Base-by-base conservation (phyloP, 148 eudicot genomes). In the Chenopodium berlandieri region DNA sequence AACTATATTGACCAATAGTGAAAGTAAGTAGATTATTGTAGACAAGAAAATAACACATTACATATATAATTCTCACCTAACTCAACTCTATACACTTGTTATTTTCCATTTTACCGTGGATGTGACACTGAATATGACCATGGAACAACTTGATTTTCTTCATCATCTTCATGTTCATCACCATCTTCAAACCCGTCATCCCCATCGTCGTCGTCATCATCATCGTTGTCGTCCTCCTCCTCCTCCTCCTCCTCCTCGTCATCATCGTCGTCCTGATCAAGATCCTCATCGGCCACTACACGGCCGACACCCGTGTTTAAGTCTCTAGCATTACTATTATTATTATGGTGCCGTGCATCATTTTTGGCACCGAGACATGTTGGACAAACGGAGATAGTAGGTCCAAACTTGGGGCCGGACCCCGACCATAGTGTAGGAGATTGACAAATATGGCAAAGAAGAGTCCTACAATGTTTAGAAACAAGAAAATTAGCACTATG, bases 121-220 rank as follows among this genome's bases (percentile, higher is more conserved):
- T 58, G 81, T 71, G 84, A 77, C 63, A 71, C 75, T 23, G 77
- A 63, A 71, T 62, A 77, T 62, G 82, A 79, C 80, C 82, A 82
- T 69, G 87, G 87, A 71, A 85, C 87, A 25, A 85, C 85, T 85
- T 85, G 87, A 71, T 82, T 82, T 40, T 85, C 87, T 20, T 80
- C 87, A 52, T 81, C 84, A 64, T 81, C 86, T 7, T 79, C 82
- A 48, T 68, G 65, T 0, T 74, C 78, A n/a, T 56, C 73, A 9
- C 73, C 67, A 34, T 48, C 80, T 52, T 72, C 25, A 7, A 34
- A 54, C 32, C 23, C 78, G 52, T 12, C 77, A 9, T 11, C 76
- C 10, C 20, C 76, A 23, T 73, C 78, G 27, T 73, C 75, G 27
- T 69, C 80, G 5, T 73, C 78, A 27, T 73, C 75, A 37, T 69